phyloP scores from a whole-genome alignment of 176 grass and related monocot genomes.

The Aegilops umbellulata region DNA sequence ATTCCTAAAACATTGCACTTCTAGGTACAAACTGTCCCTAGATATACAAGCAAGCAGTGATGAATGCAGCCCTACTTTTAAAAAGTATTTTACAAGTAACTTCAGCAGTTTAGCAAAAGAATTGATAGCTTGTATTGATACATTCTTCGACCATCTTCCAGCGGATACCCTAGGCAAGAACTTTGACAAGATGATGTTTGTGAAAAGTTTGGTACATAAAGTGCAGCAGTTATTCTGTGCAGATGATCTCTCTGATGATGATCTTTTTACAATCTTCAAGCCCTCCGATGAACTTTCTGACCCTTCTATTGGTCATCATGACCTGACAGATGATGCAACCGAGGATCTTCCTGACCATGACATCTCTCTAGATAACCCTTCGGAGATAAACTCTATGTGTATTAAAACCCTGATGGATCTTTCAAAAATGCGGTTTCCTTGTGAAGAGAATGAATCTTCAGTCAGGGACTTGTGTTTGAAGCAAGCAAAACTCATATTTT shows the following conservation, averaged over 20 bases:
- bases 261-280: slow-evolving; percentile 49
- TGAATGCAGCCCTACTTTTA: slow-evolving; percentile 26
- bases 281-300: slow-evolving; percentile 32
- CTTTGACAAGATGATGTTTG: slow-evolving; percentile 44
- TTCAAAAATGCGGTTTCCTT: slow-evolving; percentile 55
- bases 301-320: slow-evolving; percentile 34
- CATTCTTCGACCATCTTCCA: slow-evolving; percentile 55
- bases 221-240: slow-evolving; percentile 35
- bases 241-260: slow-evolving; percentile 44
- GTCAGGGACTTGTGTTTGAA: slow-evolving; percentile 71
- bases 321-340: slow-evolving; percentile 28
- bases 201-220: slow-evolving; percentile 41
- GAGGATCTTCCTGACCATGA: slow-evolving; percentile 32
- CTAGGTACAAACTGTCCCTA: slow-evolving; percentile 42
- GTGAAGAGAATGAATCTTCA: slow-evolving; percentile 37
- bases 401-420: slow-evolving; percentile 55
- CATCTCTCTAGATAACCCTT: slow-evolving; percentile 35
- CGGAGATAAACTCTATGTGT: slow-evolving; percentile 52
- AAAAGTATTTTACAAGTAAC: slow-evolving; percentile 46
- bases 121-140: slow-evolving; percentile 39
- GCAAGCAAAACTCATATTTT: slow-evolving; percentile 68
- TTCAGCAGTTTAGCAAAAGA: slow-evolving; percentile 37
- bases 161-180: slow-evolving; percentile 39
- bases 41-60: slow-evolving; percentile 22
- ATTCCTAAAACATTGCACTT: slow-evolving; percentile 49